These are phyloP conservation scores for Pistacia vera DNA, from an alignment of 345 rosid species.

Conservation along the genomic window DNA sequence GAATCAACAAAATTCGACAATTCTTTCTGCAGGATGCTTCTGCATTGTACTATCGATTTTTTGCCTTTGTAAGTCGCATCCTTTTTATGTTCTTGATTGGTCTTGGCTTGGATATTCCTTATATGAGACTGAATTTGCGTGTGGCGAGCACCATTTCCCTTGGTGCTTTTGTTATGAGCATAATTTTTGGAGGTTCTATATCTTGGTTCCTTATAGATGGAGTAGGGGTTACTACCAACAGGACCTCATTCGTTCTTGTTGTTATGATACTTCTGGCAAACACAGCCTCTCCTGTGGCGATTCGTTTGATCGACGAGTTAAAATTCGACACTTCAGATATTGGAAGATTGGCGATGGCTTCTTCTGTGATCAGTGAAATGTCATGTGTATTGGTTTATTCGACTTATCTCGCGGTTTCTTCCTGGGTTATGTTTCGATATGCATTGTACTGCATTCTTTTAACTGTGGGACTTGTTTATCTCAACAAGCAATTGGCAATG, in stretches of 20 bases:
- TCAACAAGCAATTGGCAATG: conserved; percentile 49
- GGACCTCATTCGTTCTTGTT: conserved; percentile 25
- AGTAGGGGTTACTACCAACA: conserved; percentile 22
- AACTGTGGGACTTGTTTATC: conserved; percentile 32
- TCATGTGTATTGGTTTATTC: conserved; percentile 42
- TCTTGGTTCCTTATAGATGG: conserved; percentile 37
- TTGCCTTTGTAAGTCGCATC: conserved; percentile 54
- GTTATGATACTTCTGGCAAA: conserved; percentile 52
- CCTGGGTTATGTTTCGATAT: conserved; percentile 23
- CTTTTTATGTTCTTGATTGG: conserved; percentile 84
- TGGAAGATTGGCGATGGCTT: conserved; percentile 62
- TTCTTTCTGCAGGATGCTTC: conserved; percentile 61
- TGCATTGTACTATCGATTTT: conserved; percentile 48
- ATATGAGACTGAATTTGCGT: conserved; percentile 51
- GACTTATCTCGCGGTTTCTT: conserved; percentile 17
- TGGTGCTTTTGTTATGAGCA: conserved; percentile 39
- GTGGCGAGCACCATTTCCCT: conserved; percentile 45
- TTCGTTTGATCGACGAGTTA: conserved; percentile 63
- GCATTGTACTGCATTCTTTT: conserved; percentile 32
- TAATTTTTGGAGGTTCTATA: conserved; percentile 40
- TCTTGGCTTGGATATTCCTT: conserved; percentile 63
- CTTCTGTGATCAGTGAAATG: conserved; percentile 65
- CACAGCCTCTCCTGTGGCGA: conserved; percentile 70
- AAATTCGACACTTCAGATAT: conserved; percentile 67
- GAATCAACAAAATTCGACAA: conserved; percentile 30